A percentile compares a stretch with the other conserved stretches of the same genome.
phyloP scores from a whole-genome alignment of 2,329 filamentous ascomycete genomes.

The Botrytis medusae region DNA sequence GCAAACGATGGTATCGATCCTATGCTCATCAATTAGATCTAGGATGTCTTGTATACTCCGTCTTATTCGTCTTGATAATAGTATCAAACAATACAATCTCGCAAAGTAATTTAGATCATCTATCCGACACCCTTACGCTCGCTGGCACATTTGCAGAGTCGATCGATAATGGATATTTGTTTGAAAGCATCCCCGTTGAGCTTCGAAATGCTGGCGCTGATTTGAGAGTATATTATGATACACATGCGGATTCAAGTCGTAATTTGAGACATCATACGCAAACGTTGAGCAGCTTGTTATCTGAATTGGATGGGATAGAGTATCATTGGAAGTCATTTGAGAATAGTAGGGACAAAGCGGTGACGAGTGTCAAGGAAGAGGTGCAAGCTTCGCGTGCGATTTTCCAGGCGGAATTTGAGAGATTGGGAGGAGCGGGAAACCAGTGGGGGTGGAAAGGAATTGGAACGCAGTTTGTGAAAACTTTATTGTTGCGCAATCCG shows the following conservation, averaged over 20 bases:
- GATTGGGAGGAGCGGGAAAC: background rate
- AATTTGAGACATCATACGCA: background rate
- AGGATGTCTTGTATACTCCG: rapidly evolving
- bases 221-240: background rate
- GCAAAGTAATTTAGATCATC: background rate
- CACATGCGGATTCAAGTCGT: background rate
- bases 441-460: background rate
- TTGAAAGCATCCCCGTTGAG: background rate
- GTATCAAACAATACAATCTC: background rate
- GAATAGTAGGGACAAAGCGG: background rate
- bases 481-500: background rate
- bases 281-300: background rate
- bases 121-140: background rate
- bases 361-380: background rate
- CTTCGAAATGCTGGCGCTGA: background rate
- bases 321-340: background rate
- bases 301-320: background rate
- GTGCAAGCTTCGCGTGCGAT: background rate
- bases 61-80: background rate
- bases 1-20: background rate
- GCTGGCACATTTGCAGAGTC: background rate
- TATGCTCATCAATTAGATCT: rapidly evolving
- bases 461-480: background rate
- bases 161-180: background rate
- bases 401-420: background rate